These are phyloP conservation scores for Solanum sejunctum DNA, from an alignment of 257 asterid genomes.

Conservation along the genomic window DNA sequence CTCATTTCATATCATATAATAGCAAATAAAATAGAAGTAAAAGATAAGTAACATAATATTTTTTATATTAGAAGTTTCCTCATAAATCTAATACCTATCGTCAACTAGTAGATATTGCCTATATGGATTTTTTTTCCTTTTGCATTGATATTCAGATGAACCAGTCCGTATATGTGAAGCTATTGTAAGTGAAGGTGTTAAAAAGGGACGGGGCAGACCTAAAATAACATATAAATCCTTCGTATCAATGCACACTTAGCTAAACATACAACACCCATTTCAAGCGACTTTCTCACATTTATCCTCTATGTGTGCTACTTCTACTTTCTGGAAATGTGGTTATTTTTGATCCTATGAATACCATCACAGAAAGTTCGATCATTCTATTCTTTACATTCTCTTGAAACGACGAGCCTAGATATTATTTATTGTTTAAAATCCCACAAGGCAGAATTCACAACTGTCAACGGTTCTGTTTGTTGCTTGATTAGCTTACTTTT, in stretches of 20 bases:
- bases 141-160: no score
- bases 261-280: no score
- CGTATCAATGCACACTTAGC: no score
- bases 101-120: background rate
- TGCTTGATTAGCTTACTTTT: background rate
- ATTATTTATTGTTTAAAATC: background rate
- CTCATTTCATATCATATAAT: background rate
- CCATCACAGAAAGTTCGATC: background rate
- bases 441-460: background rate
- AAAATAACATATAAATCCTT: no score
- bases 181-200: no score
- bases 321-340: background rate
- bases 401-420: background rate
- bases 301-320: background rate
- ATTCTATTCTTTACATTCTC: background rate
- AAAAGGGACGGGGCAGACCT: no score
- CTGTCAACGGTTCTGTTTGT: background rate
- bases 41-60: background rate
- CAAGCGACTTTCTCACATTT: background rate
- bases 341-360: background rate
- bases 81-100: background rate
- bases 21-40: background rate
- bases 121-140: background rate
- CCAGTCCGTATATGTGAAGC: no score
- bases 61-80: background rate